Conservation (phyloP, 2,329 filamentous ascomycete genomes). For the Epicoccum nigrum region DNA sequence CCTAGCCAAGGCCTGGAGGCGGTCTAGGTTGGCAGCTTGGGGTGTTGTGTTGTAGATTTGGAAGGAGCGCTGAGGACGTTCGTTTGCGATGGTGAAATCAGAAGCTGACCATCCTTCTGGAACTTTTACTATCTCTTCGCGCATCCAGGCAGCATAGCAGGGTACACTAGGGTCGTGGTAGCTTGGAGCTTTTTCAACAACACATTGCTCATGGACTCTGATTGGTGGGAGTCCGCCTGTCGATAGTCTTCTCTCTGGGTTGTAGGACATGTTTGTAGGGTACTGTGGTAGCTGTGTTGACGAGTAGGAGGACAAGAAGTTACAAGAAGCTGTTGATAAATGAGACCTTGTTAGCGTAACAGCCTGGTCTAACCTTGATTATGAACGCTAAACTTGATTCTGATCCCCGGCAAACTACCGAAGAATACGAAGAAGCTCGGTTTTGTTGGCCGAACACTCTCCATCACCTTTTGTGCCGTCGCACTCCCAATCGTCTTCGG, state of each 20-base stretch:
- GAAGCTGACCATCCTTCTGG: constrained; percentile 16
- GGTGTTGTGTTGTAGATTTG: constrained; percentile 21
- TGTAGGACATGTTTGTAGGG: constrained; percentile 13
- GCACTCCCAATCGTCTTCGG: too few relatives aligned
- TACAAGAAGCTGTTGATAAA: too few relatives aligned
- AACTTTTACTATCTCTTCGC: constrained; percentile 15
- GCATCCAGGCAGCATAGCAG: constrained; percentile 21
- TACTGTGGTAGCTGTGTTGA: constrained; percentile 4
- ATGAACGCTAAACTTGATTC: too few relatives aligned
- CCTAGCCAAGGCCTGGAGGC: constrained; percentile 13
- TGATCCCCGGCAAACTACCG: too few relatives aligned
- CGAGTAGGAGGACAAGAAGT: constrained; percentile 5
- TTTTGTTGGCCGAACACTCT: too few relatives aligned
- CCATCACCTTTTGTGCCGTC: too few relatives aligned
- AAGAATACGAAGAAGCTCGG: too few relatives aligned
- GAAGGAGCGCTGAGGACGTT: constrained; percentile 14
- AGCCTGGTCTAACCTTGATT: too few relatives aligned
- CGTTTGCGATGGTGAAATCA: constrained; percentile 12
- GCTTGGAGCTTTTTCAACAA: constrained; percentile 15
- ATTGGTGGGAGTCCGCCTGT: constrained; percentile 21
- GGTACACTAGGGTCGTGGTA: constrained; percentile 14
- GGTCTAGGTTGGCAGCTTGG: constrained; percentile 10
- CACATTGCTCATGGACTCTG: constrained; percentile 11
- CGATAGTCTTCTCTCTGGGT: constrained; percentile 19
- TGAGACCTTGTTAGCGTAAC: too few relatives aligned